Conservation (phyloP, 73 alveolate genomes). For the Tetrahymena thermophila region DNA sequence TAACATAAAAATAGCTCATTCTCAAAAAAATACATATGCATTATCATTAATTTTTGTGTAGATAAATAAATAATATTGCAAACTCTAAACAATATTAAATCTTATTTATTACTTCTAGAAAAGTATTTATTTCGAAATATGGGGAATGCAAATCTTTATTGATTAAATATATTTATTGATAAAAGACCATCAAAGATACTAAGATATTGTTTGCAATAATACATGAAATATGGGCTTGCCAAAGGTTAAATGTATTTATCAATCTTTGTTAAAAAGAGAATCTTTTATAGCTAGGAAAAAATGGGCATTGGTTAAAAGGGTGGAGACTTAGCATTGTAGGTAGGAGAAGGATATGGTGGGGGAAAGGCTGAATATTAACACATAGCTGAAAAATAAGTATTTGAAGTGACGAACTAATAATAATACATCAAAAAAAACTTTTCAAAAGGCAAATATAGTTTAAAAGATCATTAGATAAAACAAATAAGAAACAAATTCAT, state of each 20-base stretch:
- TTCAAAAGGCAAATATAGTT: neutral
- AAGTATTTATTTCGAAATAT: neutral
- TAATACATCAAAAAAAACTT: neutral
- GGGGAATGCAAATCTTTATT: neutral
- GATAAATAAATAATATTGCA: neutral
- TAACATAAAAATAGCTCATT: neutral
- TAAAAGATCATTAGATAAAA: neutral
- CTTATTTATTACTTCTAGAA: neutral
- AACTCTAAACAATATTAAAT: neutral
- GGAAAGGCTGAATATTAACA: constrained; percentile 2
- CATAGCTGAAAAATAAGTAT: neutral
- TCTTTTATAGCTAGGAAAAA: neutral
- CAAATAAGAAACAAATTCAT: neutral
- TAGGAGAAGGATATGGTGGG: constrained; percentile 5
- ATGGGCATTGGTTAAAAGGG: neutral
- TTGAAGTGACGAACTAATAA: neutral
- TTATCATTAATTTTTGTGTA: neutral
- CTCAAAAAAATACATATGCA: neutral
- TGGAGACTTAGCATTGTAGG: neutral
- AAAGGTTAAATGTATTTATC: neutral
- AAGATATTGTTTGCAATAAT: neutral
- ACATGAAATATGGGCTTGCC: neutral
- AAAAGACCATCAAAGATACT: neutral
- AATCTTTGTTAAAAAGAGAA: neutral
- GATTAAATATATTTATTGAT: neutral